phyloP scores from a whole-genome alignment of 345 rosid genomes.

The Salix exigua region DNA sequence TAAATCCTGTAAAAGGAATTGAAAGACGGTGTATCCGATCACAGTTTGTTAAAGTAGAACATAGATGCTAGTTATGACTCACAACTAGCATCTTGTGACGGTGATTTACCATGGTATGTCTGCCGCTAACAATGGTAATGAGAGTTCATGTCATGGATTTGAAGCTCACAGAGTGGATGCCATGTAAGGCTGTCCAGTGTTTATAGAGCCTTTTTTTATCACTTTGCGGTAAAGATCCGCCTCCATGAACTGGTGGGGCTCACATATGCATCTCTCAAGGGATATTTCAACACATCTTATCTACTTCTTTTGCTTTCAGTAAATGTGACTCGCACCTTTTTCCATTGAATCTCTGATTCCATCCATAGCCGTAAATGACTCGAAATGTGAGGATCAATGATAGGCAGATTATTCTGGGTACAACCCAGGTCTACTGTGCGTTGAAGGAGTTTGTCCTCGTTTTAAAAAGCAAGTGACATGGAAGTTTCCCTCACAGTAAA shows the following conservation, averaged over 20 bases:
- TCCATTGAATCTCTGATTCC: neutral
- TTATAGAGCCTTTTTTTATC: neutral
- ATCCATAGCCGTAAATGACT: neutral
- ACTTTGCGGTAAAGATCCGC: neutral
- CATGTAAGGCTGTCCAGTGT: neutral
- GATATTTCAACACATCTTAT: neutral
- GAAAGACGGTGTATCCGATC: neutral
- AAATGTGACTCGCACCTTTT: neutral
- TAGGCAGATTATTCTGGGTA: neutral
- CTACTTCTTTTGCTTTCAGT: neutral
- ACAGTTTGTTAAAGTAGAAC: neutral
- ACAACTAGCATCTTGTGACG: neutral
- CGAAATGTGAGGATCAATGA: neutral
- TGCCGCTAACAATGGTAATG: neutral
- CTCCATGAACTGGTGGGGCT: neutral
- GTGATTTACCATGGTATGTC: neutral
- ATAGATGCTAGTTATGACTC: neutral
- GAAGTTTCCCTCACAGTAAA: no score
- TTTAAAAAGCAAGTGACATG: neutral
- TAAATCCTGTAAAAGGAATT: neutral
- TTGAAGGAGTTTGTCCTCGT: neutral
- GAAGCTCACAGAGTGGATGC: neutral
- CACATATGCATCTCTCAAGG: neutral
- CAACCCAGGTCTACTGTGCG: neutral
- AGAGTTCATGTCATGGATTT: neutral